These are phyloP conservation scores for Oryza meridionalis DNA, from an alignment of 176 grass and related monocot genomes.

Conservation along the genomic window DNA sequence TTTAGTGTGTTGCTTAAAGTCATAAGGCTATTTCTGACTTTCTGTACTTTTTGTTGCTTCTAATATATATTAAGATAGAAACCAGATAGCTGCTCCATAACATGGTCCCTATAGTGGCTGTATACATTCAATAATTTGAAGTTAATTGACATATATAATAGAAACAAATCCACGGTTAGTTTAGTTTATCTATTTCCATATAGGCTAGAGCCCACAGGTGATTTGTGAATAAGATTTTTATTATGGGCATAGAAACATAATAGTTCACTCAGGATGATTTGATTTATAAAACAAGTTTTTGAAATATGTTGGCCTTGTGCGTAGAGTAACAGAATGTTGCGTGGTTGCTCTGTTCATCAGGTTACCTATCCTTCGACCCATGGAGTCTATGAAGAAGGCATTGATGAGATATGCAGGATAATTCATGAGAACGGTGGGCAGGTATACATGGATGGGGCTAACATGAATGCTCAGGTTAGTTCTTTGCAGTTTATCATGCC, in stretches of 20 bases:
- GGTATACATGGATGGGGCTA: slow-evolving; percentile 99
- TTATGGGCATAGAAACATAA: slow-evolving; percentile 7
- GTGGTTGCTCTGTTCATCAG: slow-evolving; percentile 54
- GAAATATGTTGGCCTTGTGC: not conserved
- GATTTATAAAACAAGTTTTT: not conserved
- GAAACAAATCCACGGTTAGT: not conserved
- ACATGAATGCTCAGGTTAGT: slow-evolving; percentile 99
- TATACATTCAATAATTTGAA: not conserved
- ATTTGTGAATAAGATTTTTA: slow-evolving; percentile 3
- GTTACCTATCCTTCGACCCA: slow-evolving; percentile 99
- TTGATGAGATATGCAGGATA: slow-evolving; percentile 98
- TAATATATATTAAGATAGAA: not conserved
- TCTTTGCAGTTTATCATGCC: slow-evolving; percentile 23
- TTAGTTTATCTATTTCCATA: not conserved
- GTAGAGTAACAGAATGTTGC: slow-evolving; percentile 7
- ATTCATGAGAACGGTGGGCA: slow-evolving; percentile 98
- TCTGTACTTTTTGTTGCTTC: slow-evolving; percentile 11
- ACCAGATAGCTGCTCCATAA: not conserved
- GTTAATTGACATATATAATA: not conserved
- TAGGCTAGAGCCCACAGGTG: slow-evolving; percentile 3
- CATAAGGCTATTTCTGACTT: not conserved
- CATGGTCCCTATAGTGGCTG: not conserved
- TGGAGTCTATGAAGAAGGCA: slow-evolving; percentile 99
- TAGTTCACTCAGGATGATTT: slow-evolving; percentile 17
- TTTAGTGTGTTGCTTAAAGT: not conserved